Base-by-base conservation (phyloP, 176 grass and related monocot species). In the Hsuehochloa calcarea region DNA sequence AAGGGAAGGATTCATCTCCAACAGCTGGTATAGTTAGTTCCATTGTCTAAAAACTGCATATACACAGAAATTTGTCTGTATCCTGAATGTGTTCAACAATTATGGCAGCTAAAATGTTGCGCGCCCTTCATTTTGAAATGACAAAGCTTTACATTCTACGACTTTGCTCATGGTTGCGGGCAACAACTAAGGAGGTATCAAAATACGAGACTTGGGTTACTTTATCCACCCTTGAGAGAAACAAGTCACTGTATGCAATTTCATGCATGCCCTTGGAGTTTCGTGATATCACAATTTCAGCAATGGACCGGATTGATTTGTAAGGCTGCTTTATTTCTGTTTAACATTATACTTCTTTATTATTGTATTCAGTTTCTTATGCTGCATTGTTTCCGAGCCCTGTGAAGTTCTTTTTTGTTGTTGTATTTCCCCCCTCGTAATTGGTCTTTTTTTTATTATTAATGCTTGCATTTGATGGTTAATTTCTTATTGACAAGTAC, bases 211-310 rank as follows among this genome's bases (percentile, higher is more conserved):
- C 78, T 70, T 99, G 96, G 96, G 61, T 87, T 83, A 93, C 86
- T 88, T 89, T 99, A 51, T 89, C 93, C 84, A 94, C 91, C 49
- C 90, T 99, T 31, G 96, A 96, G 77, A 90, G 96, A 55, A 96
- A 99, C 84, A 99, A 88, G 65, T 99, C 96, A 65, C 81, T 84
- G 8, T 99, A 99, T 81, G 90, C 96, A 89, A 99, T 99, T 99
- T 99, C 96, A 39, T 80, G 86, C 81, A 90, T 99, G 90, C 96
- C 93, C 25, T 91, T 99, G 61, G 90, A 89, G 81, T 99, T 99
- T 80, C 91, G 73, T 80, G 88, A 89, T 80, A 89, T 91, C 35
- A 82, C 63, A 86, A 86, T 91, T 82, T 96, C 96, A 43, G 88
- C 93, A 84, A 99, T 99, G 96, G 93, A 94, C 81, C 91, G 60